Percentiles rank a stretch among this genome's conserved stretches.
phyloP scores from a whole-genome alignment of 352 stramenopile species.

The Thraustochytrium striatum region DNA sequence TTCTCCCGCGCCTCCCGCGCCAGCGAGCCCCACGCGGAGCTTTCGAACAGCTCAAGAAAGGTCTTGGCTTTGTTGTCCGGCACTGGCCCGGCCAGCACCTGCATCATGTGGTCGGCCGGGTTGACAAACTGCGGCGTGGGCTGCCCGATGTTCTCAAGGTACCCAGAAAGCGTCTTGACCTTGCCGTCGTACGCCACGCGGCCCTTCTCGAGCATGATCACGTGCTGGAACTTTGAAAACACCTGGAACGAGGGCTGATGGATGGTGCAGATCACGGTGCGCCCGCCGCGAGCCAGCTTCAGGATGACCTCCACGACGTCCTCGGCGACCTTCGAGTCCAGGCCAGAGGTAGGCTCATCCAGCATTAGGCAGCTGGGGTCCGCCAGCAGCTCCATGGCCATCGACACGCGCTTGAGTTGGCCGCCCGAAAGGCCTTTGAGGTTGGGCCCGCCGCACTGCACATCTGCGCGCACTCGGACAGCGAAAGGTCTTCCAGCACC shows the following conservation, averaged over 20 bases:
- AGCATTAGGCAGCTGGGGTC: constrained; percentile 71
- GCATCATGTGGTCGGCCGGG: constrained; percentile 46
- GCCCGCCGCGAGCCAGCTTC: constrained; percentile 70
- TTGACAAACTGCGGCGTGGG: constrained; percentile 33
- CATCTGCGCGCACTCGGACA: constrained; percentile 47
- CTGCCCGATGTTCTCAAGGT: background rate
- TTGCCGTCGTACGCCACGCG: constrained; percentile 55
- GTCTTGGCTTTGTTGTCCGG: background rate
- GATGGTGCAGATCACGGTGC: constrained; percentile 80
- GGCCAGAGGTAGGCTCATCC: constrained; percentile 68
- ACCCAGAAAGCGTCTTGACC: background rate
- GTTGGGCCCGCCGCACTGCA: constrained; percentile 48
- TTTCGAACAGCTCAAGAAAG: background rate
- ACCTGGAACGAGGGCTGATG: constrained; percentile 76
- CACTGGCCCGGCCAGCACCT: background rate
- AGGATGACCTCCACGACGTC: constrained; percentile 78
- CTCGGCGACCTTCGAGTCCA: constrained; percentile 67
- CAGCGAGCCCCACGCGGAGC: background rate
- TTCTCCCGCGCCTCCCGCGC: background rate
- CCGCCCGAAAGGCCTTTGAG: constrained; percentile 86
- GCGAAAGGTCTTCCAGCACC: constrained; percentile 47
- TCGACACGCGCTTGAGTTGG: constrained; percentile 75
- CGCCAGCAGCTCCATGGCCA: constrained; percentile 80
- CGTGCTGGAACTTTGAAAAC: constrained; percentile 81
- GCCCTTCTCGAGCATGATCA: constrained; percentile 68